A percentile compares a stretch with the other conserved stretches of the same genome.
phyloP scores from a whole-genome alignment of 768 basidiomycete species.

The Suillus spraguei region DNA sequence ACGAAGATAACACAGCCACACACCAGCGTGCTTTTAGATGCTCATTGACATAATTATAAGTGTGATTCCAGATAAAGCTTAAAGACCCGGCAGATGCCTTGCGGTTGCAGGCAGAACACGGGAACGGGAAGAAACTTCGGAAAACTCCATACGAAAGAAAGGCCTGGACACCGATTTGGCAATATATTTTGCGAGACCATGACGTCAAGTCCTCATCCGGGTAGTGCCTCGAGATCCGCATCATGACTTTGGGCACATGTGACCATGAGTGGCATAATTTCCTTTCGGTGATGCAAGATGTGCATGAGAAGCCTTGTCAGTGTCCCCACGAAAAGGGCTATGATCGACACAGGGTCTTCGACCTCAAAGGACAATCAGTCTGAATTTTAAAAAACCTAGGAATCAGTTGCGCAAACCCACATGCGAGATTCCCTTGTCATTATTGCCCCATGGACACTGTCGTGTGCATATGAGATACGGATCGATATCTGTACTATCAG shows the following conservation, averaged over 20 bases:
- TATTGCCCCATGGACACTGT: neutral
- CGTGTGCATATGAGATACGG: neutral
- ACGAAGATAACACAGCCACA: constrained; percentile 29
- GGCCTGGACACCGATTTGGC: neutral
- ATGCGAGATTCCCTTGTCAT: neutral
- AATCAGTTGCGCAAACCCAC: neutral
- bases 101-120: neutral
- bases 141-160: neutral
- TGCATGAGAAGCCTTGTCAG: neutral
- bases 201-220: neutral
- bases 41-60: neutral
- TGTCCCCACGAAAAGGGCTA: neutral
- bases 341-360: too few relatives aligned
- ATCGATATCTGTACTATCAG: neutral
- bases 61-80: too few relatives aligned
- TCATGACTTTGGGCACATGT: neutral
- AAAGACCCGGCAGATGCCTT: neutral
- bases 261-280: neutral
- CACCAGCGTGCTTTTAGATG: constrained; percentile 4
- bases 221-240: neutral
- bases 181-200: neutral
- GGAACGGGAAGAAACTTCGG: neutral
- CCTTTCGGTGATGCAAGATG: neutral
- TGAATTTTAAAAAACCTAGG: too few relatives aligned
- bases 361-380: too few relatives aligned